These are phyloP conservation scores for Quercus variabilis DNA, from an alignment of 306 rosid species.

Conservation along the genomic window DNA sequence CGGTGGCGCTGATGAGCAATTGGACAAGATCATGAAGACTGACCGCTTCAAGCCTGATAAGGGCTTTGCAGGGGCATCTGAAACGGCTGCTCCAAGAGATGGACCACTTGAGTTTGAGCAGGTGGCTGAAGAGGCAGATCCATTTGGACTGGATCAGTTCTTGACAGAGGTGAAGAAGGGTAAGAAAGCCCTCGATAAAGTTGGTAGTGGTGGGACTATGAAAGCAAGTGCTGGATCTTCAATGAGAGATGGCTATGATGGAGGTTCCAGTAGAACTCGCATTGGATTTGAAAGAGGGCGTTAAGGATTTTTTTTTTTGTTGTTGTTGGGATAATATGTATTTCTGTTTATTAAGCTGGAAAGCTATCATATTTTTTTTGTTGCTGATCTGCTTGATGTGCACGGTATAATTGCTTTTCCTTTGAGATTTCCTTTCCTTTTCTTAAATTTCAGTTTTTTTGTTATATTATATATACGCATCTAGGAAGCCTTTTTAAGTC, in stretches of 20 bases:
- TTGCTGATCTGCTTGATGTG: neutral
- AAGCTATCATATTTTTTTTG: neutral
- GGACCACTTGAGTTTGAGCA: slow-evolving; percentile 87
- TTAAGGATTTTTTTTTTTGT: slow-evolving; percentile 9
- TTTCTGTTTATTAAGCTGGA: neutral
- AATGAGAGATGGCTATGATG: slow-evolving; percentile 65
- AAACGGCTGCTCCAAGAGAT: slow-evolving; percentile 69
- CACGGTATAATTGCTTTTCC: too few species aligned
- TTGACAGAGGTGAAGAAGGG: slow-evolving; percentile 81
- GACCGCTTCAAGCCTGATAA: slow-evolving; percentile 86
- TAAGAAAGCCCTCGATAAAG: slow-evolving; percentile 73
- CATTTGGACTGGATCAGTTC: slow-evolving; percentile 89
- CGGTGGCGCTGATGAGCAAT: slow-evolving; percentile 87
- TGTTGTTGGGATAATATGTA: neutral
- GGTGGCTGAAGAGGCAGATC: slow-evolving; percentile 78
- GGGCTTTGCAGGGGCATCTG: slow-evolving; percentile 68
- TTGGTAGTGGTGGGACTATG: slow-evolving; percentile 81
- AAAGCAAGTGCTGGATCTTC: slow-evolving; percentile 89
- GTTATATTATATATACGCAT: too few species aligned
- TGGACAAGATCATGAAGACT: slow-evolving; percentile 88
- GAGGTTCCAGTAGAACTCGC: slow-evolving; percentile 75
- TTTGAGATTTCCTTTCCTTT: too few species aligned
- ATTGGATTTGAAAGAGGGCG: slow-evolving; percentile 87
- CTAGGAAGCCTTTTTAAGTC: too few species aligned
- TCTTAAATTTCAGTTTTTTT: too few species aligned